Percentiles rank a stretch among this genome's conserved stretches.
phyloP scores from a whole-genome alignment of 2,329 filamentous ascomycete species.

The Diaporthe ilicicola region DNA sequence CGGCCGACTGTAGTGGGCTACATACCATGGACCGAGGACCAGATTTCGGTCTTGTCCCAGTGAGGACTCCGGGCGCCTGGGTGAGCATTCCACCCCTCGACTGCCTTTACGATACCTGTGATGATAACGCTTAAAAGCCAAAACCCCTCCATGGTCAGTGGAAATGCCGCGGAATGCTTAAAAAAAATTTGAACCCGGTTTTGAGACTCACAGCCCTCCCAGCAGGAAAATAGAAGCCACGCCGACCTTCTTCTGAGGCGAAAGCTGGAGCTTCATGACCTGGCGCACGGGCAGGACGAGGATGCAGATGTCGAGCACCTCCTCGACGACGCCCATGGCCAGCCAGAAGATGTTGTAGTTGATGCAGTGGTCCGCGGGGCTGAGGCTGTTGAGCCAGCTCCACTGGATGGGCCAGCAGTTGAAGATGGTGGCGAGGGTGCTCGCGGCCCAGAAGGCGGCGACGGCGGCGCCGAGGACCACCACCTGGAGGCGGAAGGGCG shows the following conservation, averaged over 20 bases:
- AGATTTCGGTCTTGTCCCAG: constrained; percentile 21
- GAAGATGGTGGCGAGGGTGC: constrained; percentile 36
- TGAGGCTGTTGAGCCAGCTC: constrained; percentile 33
- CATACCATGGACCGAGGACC: constrained; percentile 23
- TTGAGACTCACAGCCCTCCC: not conserved
- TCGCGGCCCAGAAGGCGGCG: constrained; percentile 36
- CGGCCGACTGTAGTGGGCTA: not conserved
- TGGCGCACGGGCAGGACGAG: constrained; percentile 13
- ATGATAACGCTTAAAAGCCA: not conserved
- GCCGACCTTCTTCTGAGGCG: constrained; percentile 2
- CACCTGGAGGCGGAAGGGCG: constrained; percentile 38
- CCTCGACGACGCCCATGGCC: not conserved
- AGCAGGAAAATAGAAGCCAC: constrained; percentile 17
- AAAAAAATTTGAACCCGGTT: not conserved
- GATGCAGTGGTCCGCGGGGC: constrained; percentile 38
- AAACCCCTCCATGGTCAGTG: not conserved
- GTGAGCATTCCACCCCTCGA: not conserved
- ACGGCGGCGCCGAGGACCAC: constrained; percentile 33
- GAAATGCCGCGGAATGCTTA: not conserved
- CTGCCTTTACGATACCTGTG: constrained; percentile 21
- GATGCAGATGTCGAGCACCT: constrained; percentile 16
- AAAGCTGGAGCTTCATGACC: constrained; percentile 19
- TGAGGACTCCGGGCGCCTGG: constrained; percentile 11
- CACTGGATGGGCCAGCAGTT: constrained; percentile 39
- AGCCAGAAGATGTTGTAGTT: constrained; percentile 40